These are phyloP conservation scores for Adansonia rubrostipa DNA, from an alignment of 441 rosid species.

Conservation along the genomic window DNA sequence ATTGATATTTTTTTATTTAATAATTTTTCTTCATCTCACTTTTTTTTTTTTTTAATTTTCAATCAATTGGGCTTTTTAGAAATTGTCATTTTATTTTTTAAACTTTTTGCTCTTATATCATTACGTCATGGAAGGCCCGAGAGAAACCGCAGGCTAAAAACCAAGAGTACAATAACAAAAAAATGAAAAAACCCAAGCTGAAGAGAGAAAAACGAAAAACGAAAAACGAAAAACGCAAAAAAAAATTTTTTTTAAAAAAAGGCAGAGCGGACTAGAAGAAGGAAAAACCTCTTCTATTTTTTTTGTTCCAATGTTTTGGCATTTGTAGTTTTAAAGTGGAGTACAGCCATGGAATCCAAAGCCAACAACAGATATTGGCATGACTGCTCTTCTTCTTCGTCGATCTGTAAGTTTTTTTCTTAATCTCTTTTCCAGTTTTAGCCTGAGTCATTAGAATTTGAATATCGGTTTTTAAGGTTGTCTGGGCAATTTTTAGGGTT, in stretches of 20 bases:
- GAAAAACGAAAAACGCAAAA: not conserved
- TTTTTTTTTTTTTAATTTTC: too few relatives aligned
- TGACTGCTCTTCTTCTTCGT: conserved; percentile 14
- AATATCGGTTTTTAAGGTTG: conserved; percentile 24
- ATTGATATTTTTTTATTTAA: too few relatives aligned
- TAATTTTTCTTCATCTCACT: too few relatives aligned
- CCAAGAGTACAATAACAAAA: not conserved
- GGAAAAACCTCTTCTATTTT: not conserved
- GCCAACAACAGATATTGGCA: conserved; percentile 9
- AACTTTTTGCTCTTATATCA: not conserved
- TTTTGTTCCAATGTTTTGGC: not conserved
- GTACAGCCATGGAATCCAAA: conserved; percentile 40
- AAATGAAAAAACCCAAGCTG: not conserved
- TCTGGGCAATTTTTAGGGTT: conserved; percentile 26
- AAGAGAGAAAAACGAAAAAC: not conserved
- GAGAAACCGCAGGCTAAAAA: conserved; percentile 36
- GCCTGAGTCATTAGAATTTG: not conserved
- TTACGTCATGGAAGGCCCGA: conserved; percentile 22
- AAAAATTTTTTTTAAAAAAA: not conserved
- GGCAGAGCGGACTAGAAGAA: not conserved
- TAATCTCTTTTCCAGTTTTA: not conserved
- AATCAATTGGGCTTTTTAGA: too few relatives aligned
- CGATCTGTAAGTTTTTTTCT: conserved; percentile 31
- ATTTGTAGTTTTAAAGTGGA: conserved; percentile 13
- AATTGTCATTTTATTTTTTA: not conserved